Conservation (phyloP, 2,329 filamentous ascomycete species). For the Chaetoscypha palmicola region DNA sequence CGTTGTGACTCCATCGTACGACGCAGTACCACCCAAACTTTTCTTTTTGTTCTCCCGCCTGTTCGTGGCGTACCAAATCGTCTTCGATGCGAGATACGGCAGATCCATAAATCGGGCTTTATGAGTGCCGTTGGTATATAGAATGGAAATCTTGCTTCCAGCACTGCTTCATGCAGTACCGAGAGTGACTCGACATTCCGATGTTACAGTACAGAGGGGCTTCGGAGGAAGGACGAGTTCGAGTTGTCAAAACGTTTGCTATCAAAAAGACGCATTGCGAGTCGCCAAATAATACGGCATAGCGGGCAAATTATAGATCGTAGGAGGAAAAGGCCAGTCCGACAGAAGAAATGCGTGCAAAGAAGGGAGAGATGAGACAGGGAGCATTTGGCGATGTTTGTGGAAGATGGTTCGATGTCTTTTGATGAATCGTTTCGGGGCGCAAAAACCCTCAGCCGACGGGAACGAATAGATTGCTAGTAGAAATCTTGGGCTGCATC, state of each 20-base stretch:
- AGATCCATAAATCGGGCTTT: conserved; percentile 1
- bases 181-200: conserved; percentile 2
- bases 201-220: not conserved
- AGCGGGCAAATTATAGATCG: too few relatives aligned
- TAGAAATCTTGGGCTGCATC: not conserved
- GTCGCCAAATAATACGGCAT: too few relatives aligned
- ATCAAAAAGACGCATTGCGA: not conserved
- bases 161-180: conserved; percentile 3
- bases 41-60: not conserved
- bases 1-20: conserved; percentile 1
- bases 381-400: conserved; percentile 3
- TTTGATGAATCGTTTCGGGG: not conserved
- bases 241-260: not conserved
- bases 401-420: not conserved
- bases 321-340: too few relatives aligned
- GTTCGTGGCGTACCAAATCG: not conserved
- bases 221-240: not conserved
- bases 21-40: not conserved
- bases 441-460: not conserved
- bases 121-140: too few relatives aligned
- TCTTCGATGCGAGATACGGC: conserved; percentile 2
- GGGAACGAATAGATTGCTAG: too few relatives aligned
- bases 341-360: too few relatives aligned
- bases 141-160: too few relatives aligned
- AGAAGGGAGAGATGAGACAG: not conserved